These are phyloP conservation scores for Cymodocea nodosa DNA, from an alignment of 116 monocot genomes.

Conservation along the genomic window DNA sequence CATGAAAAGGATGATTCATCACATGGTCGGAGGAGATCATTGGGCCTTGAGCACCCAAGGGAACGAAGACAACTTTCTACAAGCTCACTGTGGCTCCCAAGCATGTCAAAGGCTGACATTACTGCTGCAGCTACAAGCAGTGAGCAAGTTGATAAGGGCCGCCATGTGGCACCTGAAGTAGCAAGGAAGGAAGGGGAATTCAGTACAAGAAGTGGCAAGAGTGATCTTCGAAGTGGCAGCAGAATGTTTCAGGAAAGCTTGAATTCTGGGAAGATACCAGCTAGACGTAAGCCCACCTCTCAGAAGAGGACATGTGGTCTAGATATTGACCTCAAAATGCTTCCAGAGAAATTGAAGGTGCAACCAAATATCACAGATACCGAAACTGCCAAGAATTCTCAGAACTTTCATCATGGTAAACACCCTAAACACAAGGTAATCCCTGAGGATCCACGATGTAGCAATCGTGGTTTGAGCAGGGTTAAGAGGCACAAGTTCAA, in stretches of 20 bases:
- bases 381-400: constrained; percentile 18
- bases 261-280: not conserved
- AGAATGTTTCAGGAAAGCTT: not conserved
- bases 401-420: constrained; percentile 1
- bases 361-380: constrained; percentile 17
- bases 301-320: not conserved
- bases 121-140: constrained; percentile 9
- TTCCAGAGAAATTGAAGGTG: too few relatives aligned
- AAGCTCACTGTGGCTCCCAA: constrained; percentile 19
- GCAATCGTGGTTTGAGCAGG: constrained; percentile 21
- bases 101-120: constrained; percentile 19
- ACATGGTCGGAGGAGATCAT: constrained; percentile 36
- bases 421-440: constrained; percentile 6
- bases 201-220: constrained; percentile 9
- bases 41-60: constrained; percentile 26
- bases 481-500: constrained; percentile 33
- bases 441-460: constrained; percentile 19
- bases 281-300: constrained; percentile 4
- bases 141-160: constrained; percentile 2
- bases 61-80: constrained; percentile 27
- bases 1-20: constrained; percentile 18
- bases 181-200: constrained; percentile 15
- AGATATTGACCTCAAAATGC: constrained; percentile 10
- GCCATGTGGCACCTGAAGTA: constrained; percentile 2
- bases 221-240: constrained; percentile 3